Evolutionary conservation across 441 rosid genomes (phyloP).

Genomic region (Omphalea diandra): DNA sequence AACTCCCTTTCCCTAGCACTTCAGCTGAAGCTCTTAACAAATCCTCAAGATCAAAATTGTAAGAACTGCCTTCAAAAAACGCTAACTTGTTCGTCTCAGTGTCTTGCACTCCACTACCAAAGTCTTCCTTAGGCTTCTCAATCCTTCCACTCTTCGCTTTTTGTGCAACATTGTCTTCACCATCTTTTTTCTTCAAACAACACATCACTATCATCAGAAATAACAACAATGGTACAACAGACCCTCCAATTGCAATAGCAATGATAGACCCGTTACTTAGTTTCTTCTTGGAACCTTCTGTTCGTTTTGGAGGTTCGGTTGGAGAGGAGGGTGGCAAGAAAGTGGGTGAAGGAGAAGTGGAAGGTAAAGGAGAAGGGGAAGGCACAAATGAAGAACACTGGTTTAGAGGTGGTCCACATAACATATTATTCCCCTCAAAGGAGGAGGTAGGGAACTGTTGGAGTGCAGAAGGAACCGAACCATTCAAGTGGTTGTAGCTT

Average conservation of each 20-base stretch:
- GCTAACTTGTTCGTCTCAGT: conserved; percentile 64
- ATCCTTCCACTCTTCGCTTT: conserved; percentile 49
- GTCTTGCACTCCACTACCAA: conserved; percentile 55
- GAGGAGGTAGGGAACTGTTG: conserved; percentile 52
- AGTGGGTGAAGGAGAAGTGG: too few relatives aligned
- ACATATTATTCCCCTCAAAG: conserved; percentile 50
- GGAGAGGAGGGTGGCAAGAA: conserved; percentile 28
- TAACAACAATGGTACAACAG: conserved; percentile 44
- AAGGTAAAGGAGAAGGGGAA: conserved; percentile 37
- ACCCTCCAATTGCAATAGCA: conserved; percentile 70
- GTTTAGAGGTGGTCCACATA: conserved; percentile 68
- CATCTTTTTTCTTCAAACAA: conserved; percentile 40
- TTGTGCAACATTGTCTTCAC: conserved; percentile 31
- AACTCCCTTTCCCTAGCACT: conserved; percentile 86
- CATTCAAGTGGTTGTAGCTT: conserved; percentile 60
- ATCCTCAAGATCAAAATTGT: conserved; percentile 78
- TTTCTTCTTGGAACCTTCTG: conserved; percentile 39
- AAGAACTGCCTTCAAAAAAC: conserved; percentile 71
- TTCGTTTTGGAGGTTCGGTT: conserved; percentile 27
- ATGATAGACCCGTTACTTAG: conserved; percentile 52
- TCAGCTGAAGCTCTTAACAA: conserved; percentile 92
- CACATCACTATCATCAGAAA: conserved; percentile 47
- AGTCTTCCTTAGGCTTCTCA: conserved; percentile 61
- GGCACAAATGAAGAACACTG: conserved; percentile 29
- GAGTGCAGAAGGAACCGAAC: conserved; percentile 58